These are phyloP conservation scores for Alternaria tenuissima DNA, from an alignment of 2,329 filamentous ascomycete genomes.

Conservation along the genomic window DNA sequence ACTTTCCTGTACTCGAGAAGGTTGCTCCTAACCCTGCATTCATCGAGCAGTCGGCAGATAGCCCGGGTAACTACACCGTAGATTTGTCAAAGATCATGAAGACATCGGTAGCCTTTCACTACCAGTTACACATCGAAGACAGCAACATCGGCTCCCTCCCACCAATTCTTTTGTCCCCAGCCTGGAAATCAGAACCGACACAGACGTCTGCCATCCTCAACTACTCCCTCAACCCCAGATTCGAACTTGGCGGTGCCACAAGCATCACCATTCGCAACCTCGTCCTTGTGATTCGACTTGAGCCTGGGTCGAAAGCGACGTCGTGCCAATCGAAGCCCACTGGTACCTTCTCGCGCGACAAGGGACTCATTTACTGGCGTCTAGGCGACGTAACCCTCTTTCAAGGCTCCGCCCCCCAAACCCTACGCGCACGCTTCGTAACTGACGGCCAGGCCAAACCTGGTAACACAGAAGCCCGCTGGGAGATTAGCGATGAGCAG, in stretches of 20 bases:
- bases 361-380: slow-evolving; percentile 81
- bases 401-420: slow-evolving; percentile 67
- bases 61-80: slow-evolving; percentile 81
- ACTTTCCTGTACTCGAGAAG: slow-evolving; percentile 86
- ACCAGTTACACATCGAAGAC: slow-evolving; percentile 78
- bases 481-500: slow-evolving; percentile 70
- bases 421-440: slow-evolving; percentile 83
- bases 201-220: slow-evolving; percentile 87
- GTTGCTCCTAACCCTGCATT: slow-evolving; percentile 95
- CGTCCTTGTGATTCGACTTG: slow-evolving; percentile 74
- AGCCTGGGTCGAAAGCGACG: slow-evolving; percentile 66
- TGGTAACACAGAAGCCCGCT: slow-evolving; percentile 82
- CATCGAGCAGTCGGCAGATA: slow-evolving; percentile 73
- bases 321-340: slow-evolving; percentile 79
- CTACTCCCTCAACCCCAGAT: slow-evolving; percentile 82
- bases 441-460: slow-evolving; percentile 75
- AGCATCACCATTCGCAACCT: slow-evolving; percentile 76
- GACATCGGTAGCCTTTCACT: slow-evolving; percentile 87
- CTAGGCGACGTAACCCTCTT: slow-evolving; percentile 75
- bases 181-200: slow-evolving; percentile 83
- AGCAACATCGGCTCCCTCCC: slow-evolving; percentile 66
- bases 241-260: slow-evolving; percentile 51
- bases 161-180: slow-evolving; percentile 75
- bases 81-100: slow-evolving; percentile 75
- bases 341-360: slow-evolving; percentile 81